A percentile compares a stretch with the other conserved stretches of the same genome.
phyloP scores from a whole-genome alignment of 2,329 filamentous ascomycete genomes.

The Camillea tinctor region DNA sequence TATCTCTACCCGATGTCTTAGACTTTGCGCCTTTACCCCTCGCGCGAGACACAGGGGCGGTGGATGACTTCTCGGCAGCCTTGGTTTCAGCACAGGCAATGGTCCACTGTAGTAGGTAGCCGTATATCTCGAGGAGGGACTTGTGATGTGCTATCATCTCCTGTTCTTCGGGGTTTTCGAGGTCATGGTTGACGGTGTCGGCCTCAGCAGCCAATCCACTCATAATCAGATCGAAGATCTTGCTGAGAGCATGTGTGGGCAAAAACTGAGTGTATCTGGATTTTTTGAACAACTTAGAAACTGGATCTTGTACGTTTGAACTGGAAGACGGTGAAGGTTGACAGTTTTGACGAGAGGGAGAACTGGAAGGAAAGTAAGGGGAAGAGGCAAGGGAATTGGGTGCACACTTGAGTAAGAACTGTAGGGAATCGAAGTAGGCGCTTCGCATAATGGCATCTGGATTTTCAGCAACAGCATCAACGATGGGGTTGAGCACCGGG shows the following conservation, averaged over 20 bases:
- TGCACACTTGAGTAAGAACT: slow-evolving; percentile 94
- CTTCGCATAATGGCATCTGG: slow-evolving; percentile 82
- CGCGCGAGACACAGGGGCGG: slow-evolving; percentile 67
- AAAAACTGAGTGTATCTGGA: slow-evolving; percentile 80
- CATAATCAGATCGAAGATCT: slow-evolving; percentile 86
- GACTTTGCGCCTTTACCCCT: slow-evolving; percentile 72
- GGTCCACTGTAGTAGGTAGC: slow-evolving; percentile 92
- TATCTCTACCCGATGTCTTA: slow-evolving; percentile 63
- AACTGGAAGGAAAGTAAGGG: slow-evolving; percentile 19
- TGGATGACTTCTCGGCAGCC: slow-evolving; percentile 81
- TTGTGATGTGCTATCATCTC: slow-evolving; percentile 85
- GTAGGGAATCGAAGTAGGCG: slow-evolving; percentile 84
- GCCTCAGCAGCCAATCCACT: slow-evolving; percentile 84
- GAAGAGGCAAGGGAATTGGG: slow-evolving; percentile 47
- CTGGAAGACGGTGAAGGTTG: slow-evolving; percentile 12
- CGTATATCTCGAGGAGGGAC: slow-evolving; percentile 87
- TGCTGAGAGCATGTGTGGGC: slow-evolving; percentile 80
- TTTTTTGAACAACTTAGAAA: slow-evolving; percentile 62
- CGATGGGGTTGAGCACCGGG: slow-evolving; percentile 82
- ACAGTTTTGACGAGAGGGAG: background rate
- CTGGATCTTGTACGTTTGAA: slow-evolving; percentile 41
- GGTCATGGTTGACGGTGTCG: slow-evolving; percentile 79
- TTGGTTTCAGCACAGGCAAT: slow-evolving; percentile 93
- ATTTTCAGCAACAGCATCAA: slow-evolving; percentile 88
- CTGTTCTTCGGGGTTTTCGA: slow-evolving; percentile 84